Evolutionary conservation across 1,284 basidiomycete species (phyloP), one percentile per base, ranked within the genome.

Genomic region (Leucoagaricus sp.): DNA sequence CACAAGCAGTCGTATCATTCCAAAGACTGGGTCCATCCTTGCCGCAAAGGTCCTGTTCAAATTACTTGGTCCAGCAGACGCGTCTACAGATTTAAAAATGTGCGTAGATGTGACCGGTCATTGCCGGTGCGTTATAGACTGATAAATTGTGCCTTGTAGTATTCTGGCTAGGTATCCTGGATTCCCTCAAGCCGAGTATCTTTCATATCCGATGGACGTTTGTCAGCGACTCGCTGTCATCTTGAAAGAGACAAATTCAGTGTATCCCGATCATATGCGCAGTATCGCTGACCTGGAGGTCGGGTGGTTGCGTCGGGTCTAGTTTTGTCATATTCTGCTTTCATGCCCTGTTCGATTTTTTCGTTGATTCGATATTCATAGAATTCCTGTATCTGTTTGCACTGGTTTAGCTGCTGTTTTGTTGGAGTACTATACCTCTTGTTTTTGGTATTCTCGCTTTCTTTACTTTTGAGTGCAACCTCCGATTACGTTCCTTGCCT

Each of bases 151-250:
- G 57, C 26, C 62, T 52, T 55, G 41, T 48, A 88, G 86, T 33
- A 75, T 86, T 31, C 63, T 89, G 57, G 74, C 82, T 61, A 83
- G 78, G 61, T 87, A 89, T 69, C 89, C 89, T 28, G 88, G 87
- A 17, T 92, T 93, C 69, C 85, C 88, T 9, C 89, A 91, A 69
- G 88, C 90, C n/a, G 91, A 93, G 69, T 84, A 87, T 62, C 74
- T 93, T 8, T 85, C 80, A 53, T 93, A 93, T 63, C 89, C 91
- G 0, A 83, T 87, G 73, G 75, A 83, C 42, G 77, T 89, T 8
- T 93, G 91, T 67, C 80, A 81, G 23, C 81, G 85, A 48, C 67
- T 93, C 19, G 87, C 85, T 0, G 79, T 73, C 7, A 64, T 89
- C 58, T 73, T 93, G 60, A 84, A 78, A 68, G 88, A 92, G 69